Conservation (phyloP, 106 monocot genomes). For the Dioscorea zingiberensis region DNA sequence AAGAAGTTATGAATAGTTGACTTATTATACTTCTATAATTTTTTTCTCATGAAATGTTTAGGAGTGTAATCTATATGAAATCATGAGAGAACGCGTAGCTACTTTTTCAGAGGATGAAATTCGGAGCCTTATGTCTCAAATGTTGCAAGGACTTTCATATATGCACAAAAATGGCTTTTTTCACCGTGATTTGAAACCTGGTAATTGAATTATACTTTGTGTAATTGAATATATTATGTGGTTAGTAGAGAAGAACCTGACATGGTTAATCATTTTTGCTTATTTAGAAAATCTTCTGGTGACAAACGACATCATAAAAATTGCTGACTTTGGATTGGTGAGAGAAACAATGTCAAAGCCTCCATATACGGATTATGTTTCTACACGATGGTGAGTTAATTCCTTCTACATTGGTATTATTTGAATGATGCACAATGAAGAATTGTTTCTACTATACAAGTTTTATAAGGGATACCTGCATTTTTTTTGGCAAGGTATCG, state of each 20-base stretch:
- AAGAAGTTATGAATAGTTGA: no score
- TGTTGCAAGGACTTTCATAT: constrained; percentile 78
- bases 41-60: constrained; percentile 10
- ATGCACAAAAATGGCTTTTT: constrained; percentile 89
- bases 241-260: not conserved
- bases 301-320: constrained; percentile 57
- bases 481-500: constrained; percentile 65
- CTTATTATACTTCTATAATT: no score
- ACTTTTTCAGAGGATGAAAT: constrained; percentile 66
- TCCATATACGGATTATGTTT: constrained; percentile 98
- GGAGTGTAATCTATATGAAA: constrained; percentile 83
- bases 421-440: no score
- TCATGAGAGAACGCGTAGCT: constrained; percentile 50
- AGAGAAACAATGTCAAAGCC: constrained; percentile 80
- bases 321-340: constrained; percentile 93
- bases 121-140: constrained; percentile 64
- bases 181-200: constrained; percentile 94
- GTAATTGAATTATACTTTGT: constrained; percentile 17
- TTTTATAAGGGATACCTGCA: not conserved
- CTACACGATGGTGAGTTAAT: constrained; percentile 83
- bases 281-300: constrained; percentile 76
- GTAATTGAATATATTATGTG: not conserved
- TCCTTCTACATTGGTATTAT: not conserved
- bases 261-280: not conserved
- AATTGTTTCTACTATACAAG: not conserved